Evolutionary conservation across 495 filamentous ascomycete species (phyloP), one percentile per base, ranked within the genome.

Genomic region (Neurospora intermedia): DNA sequence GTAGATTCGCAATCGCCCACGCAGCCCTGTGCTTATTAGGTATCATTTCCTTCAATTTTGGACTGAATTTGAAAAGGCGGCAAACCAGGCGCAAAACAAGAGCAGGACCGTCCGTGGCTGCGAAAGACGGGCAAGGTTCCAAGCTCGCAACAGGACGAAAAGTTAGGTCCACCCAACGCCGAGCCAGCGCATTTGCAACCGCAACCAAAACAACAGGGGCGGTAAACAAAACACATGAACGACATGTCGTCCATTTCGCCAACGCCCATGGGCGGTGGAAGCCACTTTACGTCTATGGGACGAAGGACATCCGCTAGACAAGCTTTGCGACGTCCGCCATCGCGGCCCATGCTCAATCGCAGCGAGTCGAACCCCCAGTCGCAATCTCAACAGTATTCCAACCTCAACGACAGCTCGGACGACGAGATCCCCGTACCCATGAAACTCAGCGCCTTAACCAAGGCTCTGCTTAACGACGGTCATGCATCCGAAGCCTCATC

Each of bases 401-500:
- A 73, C 5, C 74, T 76, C 42, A 78, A 82, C 70, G 92, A 94
- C 77, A 94, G 91, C 82, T 93, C 92, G 20, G 92, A 94, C 77
- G 91, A 93, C 73, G 89, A 91, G 75, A 84, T 87, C 9, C 88
- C 87, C 27, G 84, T 89, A 35, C 91, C 91, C 73, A 92, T 93
- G 81, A 93, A 91, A 79, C 89, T 93, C 77, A 94, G 91, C 76
- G 92, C 92, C 43, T 86, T 91, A 43, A 92, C 91, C 10, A 93
- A 93, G 76, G 91, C 91, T 31, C 82, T 94, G 15, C 83, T 94
- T 8, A 89, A 91, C 72, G 90, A 90, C 75, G 88, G 89, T 69
- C 87, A 87, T 39, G 73, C 40, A 31, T 76, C 77, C 0, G 72
- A 74, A 11, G 74, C 69, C 6, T 69, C 70, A 8, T 73, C 75